Base-by-base conservation (phyloP, 2,329 filamentous ascomycete genomes). In the Talaromyces albobiverticillius region DNA sequence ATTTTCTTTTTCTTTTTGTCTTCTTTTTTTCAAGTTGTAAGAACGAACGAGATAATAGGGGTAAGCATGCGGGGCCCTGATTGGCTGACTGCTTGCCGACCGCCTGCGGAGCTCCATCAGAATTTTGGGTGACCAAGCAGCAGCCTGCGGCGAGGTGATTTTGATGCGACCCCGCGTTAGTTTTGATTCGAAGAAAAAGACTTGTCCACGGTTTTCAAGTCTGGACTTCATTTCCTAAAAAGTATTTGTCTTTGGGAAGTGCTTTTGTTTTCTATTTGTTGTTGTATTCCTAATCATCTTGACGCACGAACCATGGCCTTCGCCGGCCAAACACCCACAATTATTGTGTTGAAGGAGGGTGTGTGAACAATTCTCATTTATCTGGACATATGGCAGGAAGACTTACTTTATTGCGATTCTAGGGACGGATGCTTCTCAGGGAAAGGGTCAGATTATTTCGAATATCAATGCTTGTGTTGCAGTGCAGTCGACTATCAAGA, bases 401-500 rank as follows among this genome's bases (percentile, higher is more conserved):
- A 7, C 50, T 46, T 11, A 52, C 3, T 8, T 6, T 11, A 4
- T 7, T 49, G 41, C 55, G 11, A 25, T 11, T 60, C 59, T 67
- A 96, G 94, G 94, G 67, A 99, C 94, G 78, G 94, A 99, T 75
- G 85, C 91, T 66, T 97, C 94, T 51, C 94, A 99, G 76, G 94
- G 94, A 68, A 94, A 95, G 74, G 92, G 92, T 53, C 94, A 99
- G 78, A 88, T 99, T 67, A 78, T 99, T 67, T 95, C 93, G 66
- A 99, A 99, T 76, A 97, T 99, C 79, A 96, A 96, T 79, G 94
- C 94, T 62, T 99, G 94, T 74, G 81, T 96, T 65, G 93, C 94
- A 22, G 92, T 99, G 38, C 94, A 99, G 78, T 83, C 87, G 48
- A 97, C 93, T 57, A 93, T 99, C 78, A 95, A 95, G 79, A 90